A percentile compares a stretch with the other conserved stretches of the same genome.
These are phyloP conservation scores for Emericellopsis cladophorae DNA, from an alignment of 2,329 filamentous ascomycete species.

Conservation along the genomic window DNA sequence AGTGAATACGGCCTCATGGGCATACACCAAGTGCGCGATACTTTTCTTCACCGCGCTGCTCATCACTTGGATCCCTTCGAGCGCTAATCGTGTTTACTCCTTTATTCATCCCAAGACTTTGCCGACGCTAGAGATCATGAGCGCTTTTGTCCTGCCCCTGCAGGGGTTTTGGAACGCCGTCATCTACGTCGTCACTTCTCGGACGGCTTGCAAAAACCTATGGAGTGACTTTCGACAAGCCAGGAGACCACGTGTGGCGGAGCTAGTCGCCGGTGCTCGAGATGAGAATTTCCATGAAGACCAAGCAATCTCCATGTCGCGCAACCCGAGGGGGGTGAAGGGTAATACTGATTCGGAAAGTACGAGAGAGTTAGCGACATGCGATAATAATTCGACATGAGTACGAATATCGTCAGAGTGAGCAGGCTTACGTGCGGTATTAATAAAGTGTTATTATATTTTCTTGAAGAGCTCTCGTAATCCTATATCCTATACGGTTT, in stretches of 20 bases:
- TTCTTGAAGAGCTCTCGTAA: too few relatives aligned
- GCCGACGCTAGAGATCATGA: conserved; percentile 53
- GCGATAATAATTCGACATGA: background rate
- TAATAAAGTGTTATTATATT: too few relatives aligned
- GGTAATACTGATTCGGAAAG: conserved; percentile 2
- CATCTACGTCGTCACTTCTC: conserved; percentile 63
- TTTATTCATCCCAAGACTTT: conserved; percentile 42
- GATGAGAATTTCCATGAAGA: background rate
- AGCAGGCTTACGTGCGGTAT: background rate
- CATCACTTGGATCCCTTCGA: conserved; percentile 67
- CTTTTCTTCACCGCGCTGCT: conserved; percentile 61
- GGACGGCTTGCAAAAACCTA: conserved; percentile 36
- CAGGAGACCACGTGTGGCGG: background rate
- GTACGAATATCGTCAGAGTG: too few relatives aligned
- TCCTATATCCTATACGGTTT: too few relatives aligned
- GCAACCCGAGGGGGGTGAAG: background rate
- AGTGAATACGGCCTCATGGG: conserved; percentile 43
- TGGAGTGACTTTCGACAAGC: background rate
- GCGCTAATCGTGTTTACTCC: conserved; percentile 63
- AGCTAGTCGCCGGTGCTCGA: background rate
- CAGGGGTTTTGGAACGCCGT: conserved; percentile 79
- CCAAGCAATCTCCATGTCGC: background rate
- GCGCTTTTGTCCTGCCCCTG: conserved; percentile 63
- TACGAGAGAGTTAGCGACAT: conserved; percentile 13
- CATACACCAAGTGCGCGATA: conserved; percentile 57